A percentile compares a stretch with the other conserved stretches of the same genome.
These are phyloP conservation scores for Solanum sparsipilum DNA, from an alignment of 257 asterid species.

Conservation along the genomic window DNA sequence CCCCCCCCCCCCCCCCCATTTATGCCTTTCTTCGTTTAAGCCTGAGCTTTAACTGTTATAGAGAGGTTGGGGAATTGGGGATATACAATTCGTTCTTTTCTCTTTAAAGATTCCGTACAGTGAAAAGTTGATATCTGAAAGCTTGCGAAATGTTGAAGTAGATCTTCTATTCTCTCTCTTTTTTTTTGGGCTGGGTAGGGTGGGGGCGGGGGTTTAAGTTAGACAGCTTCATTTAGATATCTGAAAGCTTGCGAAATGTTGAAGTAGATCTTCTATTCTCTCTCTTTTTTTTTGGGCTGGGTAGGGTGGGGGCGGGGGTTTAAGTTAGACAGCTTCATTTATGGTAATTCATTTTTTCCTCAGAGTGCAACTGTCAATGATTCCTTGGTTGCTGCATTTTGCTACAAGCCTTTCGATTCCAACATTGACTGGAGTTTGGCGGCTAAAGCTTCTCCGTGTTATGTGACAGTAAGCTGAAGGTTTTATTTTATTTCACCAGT, in stretches of 20 bases:
- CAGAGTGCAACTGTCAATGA: slow-evolving; percentile 85
- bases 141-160: neutral
- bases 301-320: neutral
- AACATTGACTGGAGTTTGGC: slow-evolving; percentile 87
- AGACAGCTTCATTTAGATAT: neutral
- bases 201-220: neutral
- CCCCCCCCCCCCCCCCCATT: neutral
- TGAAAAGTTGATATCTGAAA: neutral
- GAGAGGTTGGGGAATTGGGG: neutral
- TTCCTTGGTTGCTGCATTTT: slow-evolving; percentile 75
- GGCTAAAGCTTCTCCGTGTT: slow-evolving; percentile 96
- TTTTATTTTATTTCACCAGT: slow-evolving; percentile 3
- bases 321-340: neutral
- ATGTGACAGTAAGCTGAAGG: slow-evolving; percentile 66
- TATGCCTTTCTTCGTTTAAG: neutral
- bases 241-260: neutral
- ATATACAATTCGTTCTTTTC: neutral
- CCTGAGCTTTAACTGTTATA: neutral
- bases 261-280: neutral
- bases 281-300: neutral
- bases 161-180: neutral
- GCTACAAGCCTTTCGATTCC: slow-evolving; percentile 81
- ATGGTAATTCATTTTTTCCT: slow-evolving; percentile 8
- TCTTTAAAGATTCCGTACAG: neutral
- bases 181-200: neutral